These are phyloP conservation scores for Clonostachys byssicola DNA, from an alignment of 2,329 filamentous ascomycete genomes.

Conservation along the genomic window DNA sequence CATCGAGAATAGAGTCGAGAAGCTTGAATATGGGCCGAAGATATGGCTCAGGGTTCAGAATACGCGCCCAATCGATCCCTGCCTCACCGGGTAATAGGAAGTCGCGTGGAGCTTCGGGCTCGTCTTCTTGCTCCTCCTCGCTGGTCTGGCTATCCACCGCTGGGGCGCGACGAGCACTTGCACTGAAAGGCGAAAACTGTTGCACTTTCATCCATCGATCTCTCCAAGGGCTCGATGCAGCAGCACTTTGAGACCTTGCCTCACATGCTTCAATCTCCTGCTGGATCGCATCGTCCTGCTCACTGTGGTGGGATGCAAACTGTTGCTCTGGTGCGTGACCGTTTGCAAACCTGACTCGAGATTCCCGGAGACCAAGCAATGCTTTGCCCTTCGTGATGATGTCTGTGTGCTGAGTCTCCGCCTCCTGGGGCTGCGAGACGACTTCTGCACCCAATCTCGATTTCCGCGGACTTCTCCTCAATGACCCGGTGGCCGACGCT, in stretches of 20 bases:
- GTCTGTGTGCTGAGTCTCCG: too few relatives aligned
- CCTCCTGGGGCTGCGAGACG: too few relatives aligned
- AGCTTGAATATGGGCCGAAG: conserved; percentile 1
- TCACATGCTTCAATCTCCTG: conserved; percentile 10
- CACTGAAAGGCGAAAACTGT: neutral
- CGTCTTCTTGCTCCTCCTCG: conserved; percentile 3
- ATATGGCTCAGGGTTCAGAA: conserved; percentile 24
- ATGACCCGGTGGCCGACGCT: too few relatives aligned
- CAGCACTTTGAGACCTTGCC: neutral
- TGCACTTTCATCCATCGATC: neutral
- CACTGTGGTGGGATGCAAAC: conserved; percentile 8
- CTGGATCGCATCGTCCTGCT: conserved; percentile 14
- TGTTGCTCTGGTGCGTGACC: neutral
- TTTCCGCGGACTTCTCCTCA: too few relatives aligned
- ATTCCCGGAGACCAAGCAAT: too few relatives aligned
- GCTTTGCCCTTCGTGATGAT: too few relatives aligned
- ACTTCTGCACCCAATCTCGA: too few relatives aligned
- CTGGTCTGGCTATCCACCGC: conserved; percentile 3
- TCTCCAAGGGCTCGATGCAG: neutral
- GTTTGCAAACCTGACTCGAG: too few relatives aligned
- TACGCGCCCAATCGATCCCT: conserved; percentile 12
- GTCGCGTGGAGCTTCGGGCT: neutral
- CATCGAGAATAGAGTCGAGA: too few relatives aligned
- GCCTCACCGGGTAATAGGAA: neutral
- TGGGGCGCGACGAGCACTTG: neutral